Evolutionary conservation across 208 protist genomes (phyloP).

Genomic region (Crithidia thermophila): DNA sequence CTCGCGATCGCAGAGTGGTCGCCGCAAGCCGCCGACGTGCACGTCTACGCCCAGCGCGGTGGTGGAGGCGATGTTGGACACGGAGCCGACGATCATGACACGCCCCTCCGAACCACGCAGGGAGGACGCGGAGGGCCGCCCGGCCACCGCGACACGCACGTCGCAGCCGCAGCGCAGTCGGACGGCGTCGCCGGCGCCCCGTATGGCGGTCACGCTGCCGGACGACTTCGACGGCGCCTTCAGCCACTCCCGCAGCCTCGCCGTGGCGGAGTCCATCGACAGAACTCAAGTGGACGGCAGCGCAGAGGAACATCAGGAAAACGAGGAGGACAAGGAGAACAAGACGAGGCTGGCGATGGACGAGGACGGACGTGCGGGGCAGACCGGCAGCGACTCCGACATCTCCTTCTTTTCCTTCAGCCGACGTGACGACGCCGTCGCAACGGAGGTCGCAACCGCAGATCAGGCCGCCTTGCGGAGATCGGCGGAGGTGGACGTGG

Average conservation of each 20-base stretch:
- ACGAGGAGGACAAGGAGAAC: too few species aligned
- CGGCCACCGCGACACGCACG: neutral
- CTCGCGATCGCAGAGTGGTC: too few species aligned
- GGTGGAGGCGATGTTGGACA: slow-evolving; percentile 12
- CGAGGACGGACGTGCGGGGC: neutral
- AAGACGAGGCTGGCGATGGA: neutral
- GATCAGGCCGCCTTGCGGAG: too few species aligned
- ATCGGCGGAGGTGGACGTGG: neutral
- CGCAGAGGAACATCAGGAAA: neutral
- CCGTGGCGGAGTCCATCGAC: neutral
- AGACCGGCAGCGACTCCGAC: neutral
- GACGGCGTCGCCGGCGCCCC: slow-evolving; percentile 23
- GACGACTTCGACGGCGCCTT: slow-evolving; percentile 19
- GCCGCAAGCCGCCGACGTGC: neutral
- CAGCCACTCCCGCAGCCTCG: neutral
- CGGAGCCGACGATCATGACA: slow-evolving; percentile 20
- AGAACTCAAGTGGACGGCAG: neutral
- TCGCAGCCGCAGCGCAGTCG: slow-evolving; percentile 1
- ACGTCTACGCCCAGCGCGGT: neutral
- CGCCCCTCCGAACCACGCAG: slow-evolving; percentile 4
- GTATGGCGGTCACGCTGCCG: slow-evolving; percentile 18
- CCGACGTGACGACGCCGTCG: neutral
- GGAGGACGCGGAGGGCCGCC: neutral
- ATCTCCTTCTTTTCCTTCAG: neutral
- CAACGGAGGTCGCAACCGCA: too few species aligned